Evolutionary conservation across 164 flowering plant genomes (phyloP).

Genomic region (Santalum album): DNA sequence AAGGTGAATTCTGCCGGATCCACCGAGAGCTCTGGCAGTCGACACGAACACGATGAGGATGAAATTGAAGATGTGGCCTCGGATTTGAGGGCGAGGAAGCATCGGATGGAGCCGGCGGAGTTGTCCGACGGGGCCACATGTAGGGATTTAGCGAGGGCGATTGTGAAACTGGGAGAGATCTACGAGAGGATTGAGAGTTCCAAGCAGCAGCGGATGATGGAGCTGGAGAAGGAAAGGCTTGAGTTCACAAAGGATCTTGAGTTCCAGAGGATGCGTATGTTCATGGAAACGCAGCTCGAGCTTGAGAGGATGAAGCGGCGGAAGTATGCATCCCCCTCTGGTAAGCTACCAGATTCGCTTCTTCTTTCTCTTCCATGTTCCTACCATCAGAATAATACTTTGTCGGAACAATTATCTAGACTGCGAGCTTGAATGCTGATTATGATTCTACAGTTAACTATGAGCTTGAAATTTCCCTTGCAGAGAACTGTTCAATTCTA

Average conservation of each 20-base stretch:
- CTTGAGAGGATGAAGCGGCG: conserved; percentile 39
- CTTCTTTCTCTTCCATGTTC: too few species aligned
- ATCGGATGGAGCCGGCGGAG: background rate
- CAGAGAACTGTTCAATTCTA: too few species aligned
- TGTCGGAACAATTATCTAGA: too few species aligned
- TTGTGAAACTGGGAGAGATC: conserved; percentile 41
- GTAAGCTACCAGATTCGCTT: background rate
- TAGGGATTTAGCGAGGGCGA: conserved; percentile 43
- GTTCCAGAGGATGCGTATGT: conserved; percentile 47
- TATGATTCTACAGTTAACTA: too few species aligned
- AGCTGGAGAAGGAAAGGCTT: conserved; percentile 56
- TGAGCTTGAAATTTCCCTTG: too few species aligned
- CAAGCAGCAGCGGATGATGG: conserved; percentile 48
- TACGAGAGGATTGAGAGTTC: conserved; percentile 47
- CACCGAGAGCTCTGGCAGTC: conserved; percentile 18
- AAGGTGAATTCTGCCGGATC: conserved; percentile 10
- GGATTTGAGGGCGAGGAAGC: background rate
- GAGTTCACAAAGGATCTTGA: conserved; percentile 52
- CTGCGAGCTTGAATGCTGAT: too few species aligned
- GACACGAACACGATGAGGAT: background rate
- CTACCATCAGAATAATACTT: too few species aligned
- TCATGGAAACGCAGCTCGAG: conserved; percentile 50
- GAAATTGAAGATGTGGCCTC: background rate
- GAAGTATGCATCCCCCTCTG: conserved; percentile 13
- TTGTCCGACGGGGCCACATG: background rate